These are phyloP conservation scores for Nicotiana sylvestris DNA, from an alignment of 257 asterid genomes.

Conservation along the genomic window DNA sequence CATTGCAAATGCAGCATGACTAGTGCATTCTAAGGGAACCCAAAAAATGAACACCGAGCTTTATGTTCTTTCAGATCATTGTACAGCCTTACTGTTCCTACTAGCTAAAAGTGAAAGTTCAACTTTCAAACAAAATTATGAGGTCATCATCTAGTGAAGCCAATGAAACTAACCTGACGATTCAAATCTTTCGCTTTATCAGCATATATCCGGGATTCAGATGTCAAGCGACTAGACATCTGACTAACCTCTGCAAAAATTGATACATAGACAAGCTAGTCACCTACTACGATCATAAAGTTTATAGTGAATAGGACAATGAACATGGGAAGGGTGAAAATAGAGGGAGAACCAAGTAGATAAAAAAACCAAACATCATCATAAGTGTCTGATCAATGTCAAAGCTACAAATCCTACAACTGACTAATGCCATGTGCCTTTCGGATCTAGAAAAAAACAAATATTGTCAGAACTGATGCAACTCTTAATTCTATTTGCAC, in stretches of 20 bases:
- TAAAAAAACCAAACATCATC: neutral
- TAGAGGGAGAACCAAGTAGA: neutral
- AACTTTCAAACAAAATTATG: neutral
- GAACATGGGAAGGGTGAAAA: slow-evolving; percentile 1
- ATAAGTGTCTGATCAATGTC: neutral
- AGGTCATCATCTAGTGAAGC: neutral
- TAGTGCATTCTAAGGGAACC: neutral
- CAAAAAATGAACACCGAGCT: neutral
- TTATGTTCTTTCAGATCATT: neutral
- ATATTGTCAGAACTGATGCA: neutral
- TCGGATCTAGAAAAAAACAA: neutral
- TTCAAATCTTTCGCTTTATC: slow-evolving; percentile 90
- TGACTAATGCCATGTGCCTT: neutral
- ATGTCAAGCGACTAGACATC: slow-evolving; percentile 87
- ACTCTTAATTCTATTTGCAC: neutral
- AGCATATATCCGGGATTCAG: slow-evolving; percentile 87
- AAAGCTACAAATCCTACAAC: neutral
- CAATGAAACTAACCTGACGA: slow-evolving; percentile 64
- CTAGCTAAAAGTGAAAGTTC: neutral
- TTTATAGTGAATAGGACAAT: neutral
- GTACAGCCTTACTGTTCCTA: neutral
- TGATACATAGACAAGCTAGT: slow-evolving; percentile 3
- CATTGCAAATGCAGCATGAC: neutral
- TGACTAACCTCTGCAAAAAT: slow-evolving; percentile 72
- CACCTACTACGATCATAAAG: slow-evolving; percentile 1